Percentiles rank a stretch among this genome's conserved stretches.
These are phyloP conservation scores for Neospora caninum DNA, from an alignment of 169 alveolate genomes.

Conservation along the genomic window DNA sequence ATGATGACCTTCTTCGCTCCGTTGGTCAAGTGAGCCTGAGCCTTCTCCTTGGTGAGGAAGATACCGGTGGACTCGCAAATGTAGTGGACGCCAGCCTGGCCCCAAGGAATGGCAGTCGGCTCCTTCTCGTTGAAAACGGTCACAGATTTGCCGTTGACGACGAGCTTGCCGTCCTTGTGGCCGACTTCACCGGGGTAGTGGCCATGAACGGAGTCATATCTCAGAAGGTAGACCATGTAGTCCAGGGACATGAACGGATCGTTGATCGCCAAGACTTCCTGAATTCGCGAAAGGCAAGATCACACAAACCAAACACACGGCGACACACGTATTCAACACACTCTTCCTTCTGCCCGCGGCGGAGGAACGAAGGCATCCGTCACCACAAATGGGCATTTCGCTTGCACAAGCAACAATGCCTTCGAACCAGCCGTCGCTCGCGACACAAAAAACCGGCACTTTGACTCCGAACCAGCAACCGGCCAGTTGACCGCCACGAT, in stretches of 20 bases:
- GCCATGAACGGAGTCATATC: conserved; percentile 98
- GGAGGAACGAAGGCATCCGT: neutral
- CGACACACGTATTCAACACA: neutral
- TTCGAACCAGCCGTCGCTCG: too few relatives aligned
- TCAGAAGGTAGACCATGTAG: conserved; percentile 95
- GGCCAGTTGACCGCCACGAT: too few relatives aligned
- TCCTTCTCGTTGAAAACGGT: conserved; percentile 92
- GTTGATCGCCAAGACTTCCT: conserved; percentile 94
- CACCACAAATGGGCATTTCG: neutral
- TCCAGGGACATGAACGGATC: conserved; percentile 97
- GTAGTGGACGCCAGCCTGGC: conserved; percentile 92
- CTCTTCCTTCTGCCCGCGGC: too few relatives aligned
- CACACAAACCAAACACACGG: neutral
- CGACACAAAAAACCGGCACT: too few relatives aligned
- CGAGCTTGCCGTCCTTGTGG: conserved; percentile 84
- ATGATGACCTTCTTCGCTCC: conserved; percentile 98
- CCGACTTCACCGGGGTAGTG: conserved; percentile 83
- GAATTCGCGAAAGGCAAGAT: neutral
- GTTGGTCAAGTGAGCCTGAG: conserved; percentile 93
- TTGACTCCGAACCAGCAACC: too few relatives aligned
- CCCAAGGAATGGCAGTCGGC: conserved; percentile 98
- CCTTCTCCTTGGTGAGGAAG: conserved; percentile 94
- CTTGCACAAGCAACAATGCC: too few relatives aligned
- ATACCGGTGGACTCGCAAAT: conserved; percentile 99
- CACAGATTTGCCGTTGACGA: conserved; percentile 86